These are phyloP conservation scores for Microbotryum intermedium DNA, from an alignment of 1,284 basidiomycete species.

Conservation along the genomic window DNA sequence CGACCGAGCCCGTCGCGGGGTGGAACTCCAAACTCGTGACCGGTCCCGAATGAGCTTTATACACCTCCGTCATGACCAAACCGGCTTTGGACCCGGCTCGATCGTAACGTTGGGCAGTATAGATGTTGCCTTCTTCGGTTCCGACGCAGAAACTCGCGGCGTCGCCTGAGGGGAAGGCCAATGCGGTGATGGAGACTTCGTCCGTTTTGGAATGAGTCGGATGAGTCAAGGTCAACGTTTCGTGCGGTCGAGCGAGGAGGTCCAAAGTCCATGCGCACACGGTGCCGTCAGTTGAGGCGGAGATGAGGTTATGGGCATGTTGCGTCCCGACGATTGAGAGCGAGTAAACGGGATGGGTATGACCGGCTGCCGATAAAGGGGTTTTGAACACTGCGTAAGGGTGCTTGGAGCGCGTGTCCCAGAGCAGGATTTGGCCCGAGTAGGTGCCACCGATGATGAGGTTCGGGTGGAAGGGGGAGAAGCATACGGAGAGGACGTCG, in stretches of 20 bases:
- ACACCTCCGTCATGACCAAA: conserved; percentile 79
- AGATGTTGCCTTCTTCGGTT: conserved; percentile 94
- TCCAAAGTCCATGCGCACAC: conserved; percentile 97
- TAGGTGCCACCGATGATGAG: conserved; percentile 96
- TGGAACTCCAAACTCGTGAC: conserved; percentile 93
- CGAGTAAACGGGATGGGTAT: conserved; percentile 96
- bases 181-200: conserved; percentile 84
- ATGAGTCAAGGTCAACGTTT: conserved; percentile 79
- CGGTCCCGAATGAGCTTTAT: conserved; percentile 84
- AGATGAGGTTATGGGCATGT: conserved; percentile 94
- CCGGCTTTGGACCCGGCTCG: conserved; percentile 93
- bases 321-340: conserved; percentile 97
- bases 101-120: conserved; percentile 91
- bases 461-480: conserved; percentile 96
- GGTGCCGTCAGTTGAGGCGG: conserved; percentile 88
- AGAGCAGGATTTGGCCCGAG: conserved; percentile 92
- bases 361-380: conserved; percentile 78
- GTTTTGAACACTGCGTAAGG: conserved; percentile 93
- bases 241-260: conserved; percentile 95
- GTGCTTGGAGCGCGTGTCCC: conserved; percentile 90
- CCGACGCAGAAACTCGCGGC: conserved; percentile 93
- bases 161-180: conserved; percentile 90
- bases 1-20: conserved; percentile 72
- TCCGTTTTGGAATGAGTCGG: conserved; percentile 83
- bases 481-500: conserved; percentile 89